Evolutionary conservation across 129 eudicot genomes (phyloP), one percentile per base, ranked within the genome.

Genomic region (Flaveria linearis): DNA sequence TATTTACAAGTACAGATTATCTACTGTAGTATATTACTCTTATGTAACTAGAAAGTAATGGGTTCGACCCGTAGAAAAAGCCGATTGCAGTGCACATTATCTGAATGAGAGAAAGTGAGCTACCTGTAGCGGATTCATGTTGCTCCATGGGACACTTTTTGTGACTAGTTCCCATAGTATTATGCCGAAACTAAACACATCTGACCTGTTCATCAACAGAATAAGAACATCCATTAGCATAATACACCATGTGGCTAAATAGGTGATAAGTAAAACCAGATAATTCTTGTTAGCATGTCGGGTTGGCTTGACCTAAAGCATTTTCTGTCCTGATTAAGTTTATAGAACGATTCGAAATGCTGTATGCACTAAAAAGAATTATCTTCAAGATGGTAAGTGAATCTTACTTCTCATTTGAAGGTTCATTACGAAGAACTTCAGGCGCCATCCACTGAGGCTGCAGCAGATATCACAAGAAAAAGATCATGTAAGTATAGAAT

Each of bases 391-490:
- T 43, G 67, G 43, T 66, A 33, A 39, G 3, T 15, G 69, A 67
- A 69, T 28, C 78, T 85, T 82, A 93, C 98, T 93, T 93, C 78
- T 93, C 98, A 63, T 92, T 90, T 72, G 97, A 93, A 68, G 87
- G 92, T 71, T 93, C 98, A 22, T 88, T 90, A 47, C 97, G 87
- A 51, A 93, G 97, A 66, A 93, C 92, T 90, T 93, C 98, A 46
- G 98, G 97, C 36, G 98, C 97, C 98, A 93, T 93, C 98, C 98
- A 93, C 58, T 90, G 98, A 82, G 98, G 97, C 98, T 93, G 93
- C 79, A 86, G 30, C 26, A 81, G 39, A 70, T 36, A 76, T 71
- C 23, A 52, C 39, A 72, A 22, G n/a, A 55, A 80, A 77, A 65
- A 6, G 8, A 43, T 68, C 47, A 72, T 10, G 57, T 46, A 73